These are phyloP conservation scores for Malbranchea cinnamomea DNA, from an alignment of 2,329 filamentous ascomycete genomes.

Conservation along the genomic window DNA sequence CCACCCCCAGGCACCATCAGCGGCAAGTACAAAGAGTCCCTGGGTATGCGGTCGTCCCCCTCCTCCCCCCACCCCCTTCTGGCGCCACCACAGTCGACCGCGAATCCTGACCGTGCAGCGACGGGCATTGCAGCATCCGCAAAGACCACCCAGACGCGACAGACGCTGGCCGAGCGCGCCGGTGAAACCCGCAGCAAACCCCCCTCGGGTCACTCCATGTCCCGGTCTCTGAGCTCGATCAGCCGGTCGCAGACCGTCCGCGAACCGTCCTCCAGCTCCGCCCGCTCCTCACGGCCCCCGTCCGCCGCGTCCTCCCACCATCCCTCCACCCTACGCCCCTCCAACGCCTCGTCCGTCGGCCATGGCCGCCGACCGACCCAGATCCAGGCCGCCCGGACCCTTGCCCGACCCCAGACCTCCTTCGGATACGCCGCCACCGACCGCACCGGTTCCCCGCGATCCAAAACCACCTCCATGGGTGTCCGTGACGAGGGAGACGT, in stretches of 20 bases:
- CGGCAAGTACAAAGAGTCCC: conserved; percentile 38
- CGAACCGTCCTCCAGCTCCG: no score
- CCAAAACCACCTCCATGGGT: conserved; percentile 29
- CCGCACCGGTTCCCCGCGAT: conserved; percentile 28
- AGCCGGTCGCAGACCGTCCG: conserved; percentile 19
- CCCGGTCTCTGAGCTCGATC: conserved; percentile 24
- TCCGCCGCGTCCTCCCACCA: conserved; percentile 24
- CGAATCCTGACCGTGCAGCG: no score
- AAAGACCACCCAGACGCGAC: conserved; percentile 46
- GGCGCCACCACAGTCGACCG: conserved; percentile 8
- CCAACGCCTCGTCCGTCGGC: conserved; percentile 44
- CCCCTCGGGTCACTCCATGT: conserved; percentile 28
- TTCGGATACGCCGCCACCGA: conserved; percentile 36
- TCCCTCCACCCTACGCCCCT: conserved; percentile 29
- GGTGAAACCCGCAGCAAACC: conserved; percentile 41
- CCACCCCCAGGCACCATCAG: conserved; percentile 27
- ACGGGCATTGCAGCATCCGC: no score
- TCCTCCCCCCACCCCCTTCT: background rate
- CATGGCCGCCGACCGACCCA: conserved; percentile 36
- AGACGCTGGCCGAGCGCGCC: conserved; percentile 41
- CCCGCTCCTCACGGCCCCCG: conserved; percentile 12
- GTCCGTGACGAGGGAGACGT: conserved; percentile 24
- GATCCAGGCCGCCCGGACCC: conserved; percentile 20
- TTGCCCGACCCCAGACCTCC: conserved; percentile 38
- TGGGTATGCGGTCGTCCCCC: conserved; percentile 22